Conservation (phyloP, 192 early-diverging fungal genomes). For the Lobosporangium transversale region DNA sequence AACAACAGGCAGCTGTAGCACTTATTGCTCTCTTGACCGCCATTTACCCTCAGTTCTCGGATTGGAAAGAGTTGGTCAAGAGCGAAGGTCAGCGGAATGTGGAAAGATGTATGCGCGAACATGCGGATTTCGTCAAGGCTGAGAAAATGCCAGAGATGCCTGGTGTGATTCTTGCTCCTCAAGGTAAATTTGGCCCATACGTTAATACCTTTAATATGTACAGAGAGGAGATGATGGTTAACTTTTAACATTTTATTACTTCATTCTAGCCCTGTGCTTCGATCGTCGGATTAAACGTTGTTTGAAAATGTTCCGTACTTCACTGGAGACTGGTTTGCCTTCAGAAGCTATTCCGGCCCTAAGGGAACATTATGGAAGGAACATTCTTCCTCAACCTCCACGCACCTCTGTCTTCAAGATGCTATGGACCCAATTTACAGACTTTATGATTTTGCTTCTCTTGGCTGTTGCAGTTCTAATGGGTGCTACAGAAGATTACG, state of each 20-base stretch:
- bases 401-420: constrained; percentile 72
- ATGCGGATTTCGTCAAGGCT: constrained; percentile 49
- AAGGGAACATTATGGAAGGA: constrained; percentile 84
- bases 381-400: constrained; percentile 85
- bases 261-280: constrained; percentile 84
- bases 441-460: constrained; percentile 95
- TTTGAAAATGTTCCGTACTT: constrained; percentile 85
- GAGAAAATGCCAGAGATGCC: constrained; percentile 61
- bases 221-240: too few species aligned
- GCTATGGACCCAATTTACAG: constrained; percentile 88
- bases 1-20: constrained; percentile 80
- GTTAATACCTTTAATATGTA: too few species aligned
- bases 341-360: constrained; percentile 65
- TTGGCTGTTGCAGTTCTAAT: constrained; percentile 83
- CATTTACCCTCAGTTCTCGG: constrained; percentile 80
- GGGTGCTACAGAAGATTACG: constrained; percentile 86
- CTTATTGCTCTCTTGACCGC: constrained; percentile 81
- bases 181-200: constrained; percentile 44
- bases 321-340: constrained; percentile 72
- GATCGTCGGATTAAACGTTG: constrained; percentile 91
- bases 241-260: too few species aligned
- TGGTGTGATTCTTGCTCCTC: constrained; percentile 65
- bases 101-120: constrained; percentile 77
- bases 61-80: constrained; percentile 94
- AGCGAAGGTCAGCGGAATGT: constrained; percentile 80